phyloP scores from a whole-genome alignment of 768 basidiomycete species.

The Amanita molliuscula region DNA sequence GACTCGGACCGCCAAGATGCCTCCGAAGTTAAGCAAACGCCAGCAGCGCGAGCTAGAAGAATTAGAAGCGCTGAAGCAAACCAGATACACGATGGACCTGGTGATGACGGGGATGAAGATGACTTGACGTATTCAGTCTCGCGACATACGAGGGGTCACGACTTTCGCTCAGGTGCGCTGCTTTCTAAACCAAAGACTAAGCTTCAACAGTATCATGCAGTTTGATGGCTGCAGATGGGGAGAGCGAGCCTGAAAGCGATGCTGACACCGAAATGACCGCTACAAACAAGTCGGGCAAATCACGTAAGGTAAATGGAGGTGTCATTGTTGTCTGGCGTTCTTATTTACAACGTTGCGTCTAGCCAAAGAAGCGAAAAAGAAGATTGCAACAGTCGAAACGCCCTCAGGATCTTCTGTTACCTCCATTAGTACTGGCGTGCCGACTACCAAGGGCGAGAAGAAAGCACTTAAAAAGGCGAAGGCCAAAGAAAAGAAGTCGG shows the following conservation, averaged over 20 bases:
- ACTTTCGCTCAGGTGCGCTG: conserved; percentile 1
- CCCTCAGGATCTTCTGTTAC: conserved; percentile 1
- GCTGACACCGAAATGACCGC: conserved; percentile 14
- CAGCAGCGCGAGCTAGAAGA: conserved; percentile 84
- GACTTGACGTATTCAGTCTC: neutral
- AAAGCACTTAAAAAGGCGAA: conserved; percentile 56
- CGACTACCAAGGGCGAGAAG: conserved; percentile 32
- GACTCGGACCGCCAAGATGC: conserved; percentile 24
- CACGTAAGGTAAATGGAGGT: conserved; percentile 23
- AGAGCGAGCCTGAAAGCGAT: conserved; percentile 10
- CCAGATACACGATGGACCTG: conserved; percentile 14
- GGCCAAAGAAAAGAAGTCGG: conserved; percentile 55
- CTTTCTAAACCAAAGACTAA: neutral
- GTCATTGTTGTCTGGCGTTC: neutral
- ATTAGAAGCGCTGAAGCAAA: conserved; percentile 40
- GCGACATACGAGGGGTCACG: conserved; percentile 8
- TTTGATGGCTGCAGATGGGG: neutral
- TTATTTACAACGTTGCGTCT: neutral
- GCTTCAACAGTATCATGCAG: neutral
- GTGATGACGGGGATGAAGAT: conserved; percentile 21
- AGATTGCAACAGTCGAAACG: conserved; percentile 8
- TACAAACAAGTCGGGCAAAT: conserved; percentile 22
- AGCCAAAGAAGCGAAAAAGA: conserved; percentile 37
- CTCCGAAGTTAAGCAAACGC: conserved; percentile 70
- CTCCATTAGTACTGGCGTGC: conserved; percentile 9